Conservation (phyloP, 345 rosid genomes). For the Cardamine chenopodiifolia region DNA sequence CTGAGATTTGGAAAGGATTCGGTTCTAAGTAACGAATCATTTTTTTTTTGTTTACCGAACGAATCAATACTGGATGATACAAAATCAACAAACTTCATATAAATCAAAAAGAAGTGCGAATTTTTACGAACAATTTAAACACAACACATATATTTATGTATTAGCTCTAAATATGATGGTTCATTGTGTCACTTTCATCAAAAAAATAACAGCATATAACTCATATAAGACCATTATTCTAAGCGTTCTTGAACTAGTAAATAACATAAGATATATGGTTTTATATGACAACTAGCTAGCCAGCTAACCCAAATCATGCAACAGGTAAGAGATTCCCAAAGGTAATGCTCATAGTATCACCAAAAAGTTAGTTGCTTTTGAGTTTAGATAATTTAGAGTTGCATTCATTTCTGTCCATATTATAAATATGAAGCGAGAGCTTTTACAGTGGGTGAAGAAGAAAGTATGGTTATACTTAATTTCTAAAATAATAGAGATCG, state of each 20-base stretch:
- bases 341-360: conserved; percentile 17
- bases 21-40: conserved; percentile 25
- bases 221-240: not conserved
- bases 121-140: not conserved
- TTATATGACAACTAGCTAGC: conserved; percentile 29
- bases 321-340: conserved; percentile 30
- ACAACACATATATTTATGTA: not conserved
- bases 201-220: not conserved
- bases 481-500: conserved; percentile 8
- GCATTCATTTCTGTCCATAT: conserved; percentile 16
- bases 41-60: not conserved
- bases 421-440: conserved; percentile 4
- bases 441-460: conserved; percentile 23
- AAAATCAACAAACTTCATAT: conserved; percentile 38
- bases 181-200: not conserved
- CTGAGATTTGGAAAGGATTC: conserved; percentile 8
- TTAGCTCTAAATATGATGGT: not conserved
- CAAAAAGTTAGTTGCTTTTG: conserved; percentile 28
- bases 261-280: conserved; percentile 3
- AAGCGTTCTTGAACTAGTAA: not conserved
- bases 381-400: conserved; percentile 21
- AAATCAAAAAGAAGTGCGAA: not conserved
- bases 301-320: conserved; percentile 30
- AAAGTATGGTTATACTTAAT: conserved; percentile 28
- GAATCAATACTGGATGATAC: conserved; percentile 44